Conservation (phyloP, 495 filamentous ascomycete species). For the Aspergillus avenaceus region DNA sequence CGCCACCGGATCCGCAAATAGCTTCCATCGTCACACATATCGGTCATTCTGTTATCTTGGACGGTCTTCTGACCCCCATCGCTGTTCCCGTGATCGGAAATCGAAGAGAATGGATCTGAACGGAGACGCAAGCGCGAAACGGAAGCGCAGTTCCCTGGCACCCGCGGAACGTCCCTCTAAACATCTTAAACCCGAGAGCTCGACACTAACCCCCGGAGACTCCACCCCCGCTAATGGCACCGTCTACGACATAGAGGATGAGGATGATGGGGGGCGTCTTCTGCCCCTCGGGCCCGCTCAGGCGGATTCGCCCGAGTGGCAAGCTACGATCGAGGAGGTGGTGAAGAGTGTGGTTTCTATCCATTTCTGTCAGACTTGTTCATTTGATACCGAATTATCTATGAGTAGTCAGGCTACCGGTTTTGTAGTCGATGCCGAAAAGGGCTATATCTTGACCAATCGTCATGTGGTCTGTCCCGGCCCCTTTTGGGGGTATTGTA, state of each 20-base stretch:
- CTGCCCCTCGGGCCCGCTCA: constrained; percentile 46
- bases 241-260: constrained; percentile 45
- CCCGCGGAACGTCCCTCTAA: constrained; percentile 53
- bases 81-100: constrained; percentile 1
- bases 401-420: constrained; percentile 93
- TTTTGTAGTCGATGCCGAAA: constrained; percentile 95
- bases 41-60: constrained; percentile 7
- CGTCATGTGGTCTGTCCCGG: constrained; percentile 95
- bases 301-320: constrained; percentile 93
- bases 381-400: constrained; percentile 94
- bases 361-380: constrained; percentile 97
- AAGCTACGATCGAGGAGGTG: constrained; percentile 88
- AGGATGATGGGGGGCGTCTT: constrained; percentile 37
- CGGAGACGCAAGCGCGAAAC: constrained; percentile 51
- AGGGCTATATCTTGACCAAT: constrained; percentile 85
- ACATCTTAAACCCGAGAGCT: constrained; percentile 47
- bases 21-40: not conserved
- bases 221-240: constrained; percentile 45
- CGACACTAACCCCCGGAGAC: constrained; percentile 38
- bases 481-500: constrained; percentile 95
- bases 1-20: constrained; percentile 1
- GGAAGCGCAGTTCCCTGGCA: constrained; percentile 54
- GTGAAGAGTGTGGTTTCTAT: constrained; percentile 94
- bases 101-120: constrained; percentile 46
- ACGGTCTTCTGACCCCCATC: constrained; percentile 7